Base-by-base conservation (phyloP, 768 basidiomycete genomes). In the Cubamyces sp. region DNA sequence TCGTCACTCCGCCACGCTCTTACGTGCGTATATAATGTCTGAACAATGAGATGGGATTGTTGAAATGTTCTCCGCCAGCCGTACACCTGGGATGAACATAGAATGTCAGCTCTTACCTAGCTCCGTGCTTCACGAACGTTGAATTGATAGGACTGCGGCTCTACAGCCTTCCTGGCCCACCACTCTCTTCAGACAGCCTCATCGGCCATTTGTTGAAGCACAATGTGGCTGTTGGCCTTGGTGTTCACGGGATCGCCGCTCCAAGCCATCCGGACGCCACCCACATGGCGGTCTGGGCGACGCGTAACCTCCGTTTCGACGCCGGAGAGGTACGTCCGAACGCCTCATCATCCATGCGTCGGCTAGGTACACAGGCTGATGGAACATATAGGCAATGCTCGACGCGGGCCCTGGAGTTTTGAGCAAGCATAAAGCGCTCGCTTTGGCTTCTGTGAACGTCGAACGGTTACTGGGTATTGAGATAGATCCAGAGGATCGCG, bases 161-260 rank as follows among this genome's bases (percentile, higher is more conserved):
- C n/a, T 54, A 34, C 64, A 85, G 88, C 70, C 73, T 86, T 42
- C 84, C 90, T 25, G 92, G 93, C 0, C 87, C 87, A 1, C 93
- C 93, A 0, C 70, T 87, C 19, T 80, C 86, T 5, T 70, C 74
- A 11, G 76, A 88, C 9, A 85, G 80, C 9, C 74, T 83, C 0
- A 74, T 88, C 5, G 78, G 80, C 4, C 76, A 75, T 1, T 77
- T 93, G 19, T 71, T 87, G 5, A 73, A 76, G 19, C 80, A 86
- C 40, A 85, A 85, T n/a, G 84, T 93, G 11, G 86, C 84, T 28
- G 82, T 88, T 3, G 87, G 78, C 0, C 72, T 89, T 19, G 87
- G 84, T 23, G 71, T 74, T 40, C 66, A 64, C 42, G 68, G 82
- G 8, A 50, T 49, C 4, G 64, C 64, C 15, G 69, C 42, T 11